Evolutionary conservation across 768 basidiomycete genomes (phyloP), one percentile per base, ranked within the genome.

Genomic region (Calocera viscosa): DNA sequence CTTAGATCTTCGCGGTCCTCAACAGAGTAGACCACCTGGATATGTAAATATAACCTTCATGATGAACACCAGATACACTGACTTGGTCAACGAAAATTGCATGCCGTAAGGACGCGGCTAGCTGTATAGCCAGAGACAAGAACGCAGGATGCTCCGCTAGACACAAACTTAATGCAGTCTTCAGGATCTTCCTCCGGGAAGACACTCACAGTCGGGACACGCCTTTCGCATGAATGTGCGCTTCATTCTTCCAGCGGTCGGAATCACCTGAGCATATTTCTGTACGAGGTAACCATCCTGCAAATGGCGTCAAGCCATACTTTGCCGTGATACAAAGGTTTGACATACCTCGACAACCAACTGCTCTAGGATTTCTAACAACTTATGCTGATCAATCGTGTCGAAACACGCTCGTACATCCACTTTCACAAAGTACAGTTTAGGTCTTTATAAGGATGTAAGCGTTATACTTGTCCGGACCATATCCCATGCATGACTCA

Each of bases 401-500:
- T 99, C 96, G 79, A 97, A 99, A 71, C 94, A 96, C 7, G 95
- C 88, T 68, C 89, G 89, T 19, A 98, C 93, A 73, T 99, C 96
- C 28, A 96, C 84, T 75, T 99, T 99, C 64, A 94, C 94, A 72
- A 99, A 95, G 76, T 94, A 98, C 5, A 98, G 76, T 69, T 86
- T 86, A 0, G 94, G 92, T 39, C 94, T 95, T 64, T 7, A 30
- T 24, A 32, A 22, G n/a, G n/a, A 7, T 41, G 24, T 34, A n/a
- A 65, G 30, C 5, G 32, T 33, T 10, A 17, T 17, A n/a, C 22
- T 35, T 30, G 26, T 33, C 35, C 14, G 5, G 35, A 5, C 35
- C 35, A 10, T 22, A 22, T 16, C 3, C 10, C 49, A 26, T 8
- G 12, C 16, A 12, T 17, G 10, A 69, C 80, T 72, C 67, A 92